A percentile compares a stretch with the other conserved stretches of the same genome.
These are phyloP conservation scores for Brassica balearica DNA, from an alignment of 441 rosid genomes.

Conservation along the genomic window DNA sequence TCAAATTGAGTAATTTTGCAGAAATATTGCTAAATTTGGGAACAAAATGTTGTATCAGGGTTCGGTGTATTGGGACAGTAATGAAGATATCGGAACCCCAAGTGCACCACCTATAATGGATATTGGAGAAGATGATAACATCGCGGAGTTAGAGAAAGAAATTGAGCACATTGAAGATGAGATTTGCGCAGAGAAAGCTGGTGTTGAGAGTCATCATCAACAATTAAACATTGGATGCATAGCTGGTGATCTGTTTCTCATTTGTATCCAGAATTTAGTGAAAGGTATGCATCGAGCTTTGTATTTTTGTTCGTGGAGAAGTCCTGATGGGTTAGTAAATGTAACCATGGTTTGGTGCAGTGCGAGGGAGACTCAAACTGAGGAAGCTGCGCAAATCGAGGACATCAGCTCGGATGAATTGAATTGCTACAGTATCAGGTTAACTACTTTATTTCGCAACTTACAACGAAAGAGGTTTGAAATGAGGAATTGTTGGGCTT, in stretches of 20 bases:
- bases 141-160: conserved; percentile 52
- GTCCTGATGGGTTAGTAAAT: not conserved
- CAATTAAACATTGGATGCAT: not conserved
- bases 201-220: conserved; percentile 19
- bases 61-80: conserved; percentile 44
- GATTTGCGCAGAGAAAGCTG: conserved; percentile 42
- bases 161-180: conserved; percentile 44
- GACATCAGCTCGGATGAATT: not conserved
- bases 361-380: not conserved
- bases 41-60: conserved; percentile 46
- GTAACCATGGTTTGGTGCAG: not conserved
- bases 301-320: not conserved
- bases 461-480: not conserved
- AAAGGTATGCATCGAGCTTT: not conserved
- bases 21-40: not conserved
- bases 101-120: conserved; percentile 92
- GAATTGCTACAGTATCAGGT: not conserved
- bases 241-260: not conserved
- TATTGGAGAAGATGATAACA: conserved; percentile 54
- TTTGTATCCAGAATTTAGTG: not conserved
- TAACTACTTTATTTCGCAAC: not conserved
- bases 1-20: not conserved
- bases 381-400: not conserved
- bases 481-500: not conserved
- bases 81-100: conserved; percentile 76